Evolutionary conservation across 352 stramenopile genomes (phyloP).

Genomic region (Globisporangium megalacanthum): DNA sequence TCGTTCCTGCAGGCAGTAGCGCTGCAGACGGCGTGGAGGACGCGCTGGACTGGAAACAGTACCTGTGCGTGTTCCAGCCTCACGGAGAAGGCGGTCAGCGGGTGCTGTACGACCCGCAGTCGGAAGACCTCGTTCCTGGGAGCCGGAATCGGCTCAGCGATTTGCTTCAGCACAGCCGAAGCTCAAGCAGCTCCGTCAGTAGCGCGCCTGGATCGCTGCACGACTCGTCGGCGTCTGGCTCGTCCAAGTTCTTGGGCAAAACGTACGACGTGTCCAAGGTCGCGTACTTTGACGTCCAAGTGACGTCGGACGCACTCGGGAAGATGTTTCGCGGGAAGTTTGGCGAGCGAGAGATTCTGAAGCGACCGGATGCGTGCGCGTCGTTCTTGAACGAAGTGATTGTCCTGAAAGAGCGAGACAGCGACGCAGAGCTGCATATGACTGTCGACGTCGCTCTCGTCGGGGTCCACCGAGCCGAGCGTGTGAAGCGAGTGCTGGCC

Average conservation of each 20-base stretch:
- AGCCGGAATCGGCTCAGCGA: conserved; percentile 30
- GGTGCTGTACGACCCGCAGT: conserved; percentile 38
- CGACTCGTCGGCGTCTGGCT: not conserved
- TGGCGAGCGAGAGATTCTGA: conserved; percentile 24
- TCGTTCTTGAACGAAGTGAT: conserved; percentile 28
- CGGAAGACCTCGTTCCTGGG: conserved; percentile 32
- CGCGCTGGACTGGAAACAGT: conserved; percentile 33
- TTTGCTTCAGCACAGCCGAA: conserved; percentile 16
- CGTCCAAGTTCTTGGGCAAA: conserved; percentile 34
- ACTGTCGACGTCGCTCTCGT: conserved; percentile 38
- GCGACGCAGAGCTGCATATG: conserved; percentile 29
- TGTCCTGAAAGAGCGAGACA: conserved; percentile 34
- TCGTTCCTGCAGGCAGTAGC: conserved; percentile 3
- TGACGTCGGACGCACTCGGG: conserved; percentile 25
- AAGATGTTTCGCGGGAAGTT: conserved; percentile 38
- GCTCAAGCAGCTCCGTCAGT: not conserved
- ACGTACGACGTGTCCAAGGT: conserved; percentile 58
- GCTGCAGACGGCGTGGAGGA: not conserved
- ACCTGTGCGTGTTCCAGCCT: conserved; percentile 37
- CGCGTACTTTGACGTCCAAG: conserved; percentile 46
- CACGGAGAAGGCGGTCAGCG: conserved; percentile 37
- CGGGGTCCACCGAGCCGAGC: conserved; percentile 43
- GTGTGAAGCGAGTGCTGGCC: conserved; percentile 40
- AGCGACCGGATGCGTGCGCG: conserved; percentile 18
- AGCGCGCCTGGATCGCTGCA: not conserved